Evolutionary conservation across 768 basidiomycete genomes (phyloP).

Genomic region (Chlorophyllum brunneum): DNA sequence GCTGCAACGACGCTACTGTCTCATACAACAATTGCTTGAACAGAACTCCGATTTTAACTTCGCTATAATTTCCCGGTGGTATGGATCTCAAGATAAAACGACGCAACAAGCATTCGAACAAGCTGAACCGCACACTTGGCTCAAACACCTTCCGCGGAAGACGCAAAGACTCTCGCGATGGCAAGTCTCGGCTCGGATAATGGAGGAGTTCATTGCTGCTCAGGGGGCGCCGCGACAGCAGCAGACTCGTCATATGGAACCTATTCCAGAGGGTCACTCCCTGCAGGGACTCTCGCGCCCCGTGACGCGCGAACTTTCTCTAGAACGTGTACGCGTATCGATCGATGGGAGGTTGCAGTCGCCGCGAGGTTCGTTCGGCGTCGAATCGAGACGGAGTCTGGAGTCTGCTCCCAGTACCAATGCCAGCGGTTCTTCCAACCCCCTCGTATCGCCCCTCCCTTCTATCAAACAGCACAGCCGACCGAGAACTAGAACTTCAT

Average conservation of each 20-base stretch:
- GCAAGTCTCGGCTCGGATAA: constrained; percentile 64
- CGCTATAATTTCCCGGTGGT: constrained; percentile 56
- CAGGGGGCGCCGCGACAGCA: constrained; percentile 20
- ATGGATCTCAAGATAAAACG: constrained; percentile 43
- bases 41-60: constrained; percentile 36
- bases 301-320: background rate
- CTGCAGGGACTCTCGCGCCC: constrained; percentile 11
- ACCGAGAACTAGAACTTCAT: background rate
- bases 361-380: constrained; percentile 2
- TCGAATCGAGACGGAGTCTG: constrained; percentile 10
- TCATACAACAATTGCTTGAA: constrained; percentile 41
- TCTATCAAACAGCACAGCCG: background rate
- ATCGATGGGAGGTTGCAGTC: constrained; percentile 4
- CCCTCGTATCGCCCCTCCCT: background rate
- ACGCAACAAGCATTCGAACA: constrained; percentile 52
- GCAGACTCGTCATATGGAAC: constrained; percentile 34
- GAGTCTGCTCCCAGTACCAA: constrained; percentile 7
- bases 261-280: constrained; percentile 41
- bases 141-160: constrained; percentile 52
- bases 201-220: constrained; percentile 59
- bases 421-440: constrained; percentile 2
- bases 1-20: constrained; percentile 57
- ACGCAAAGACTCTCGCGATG: constrained; percentile 41
- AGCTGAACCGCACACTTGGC: constrained; percentile 71
- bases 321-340: background rate